Evolutionary conservation across 495 filamentous ascomycete species (phyloP).

Genomic region (Penicillium longicatenatum): DNA sequence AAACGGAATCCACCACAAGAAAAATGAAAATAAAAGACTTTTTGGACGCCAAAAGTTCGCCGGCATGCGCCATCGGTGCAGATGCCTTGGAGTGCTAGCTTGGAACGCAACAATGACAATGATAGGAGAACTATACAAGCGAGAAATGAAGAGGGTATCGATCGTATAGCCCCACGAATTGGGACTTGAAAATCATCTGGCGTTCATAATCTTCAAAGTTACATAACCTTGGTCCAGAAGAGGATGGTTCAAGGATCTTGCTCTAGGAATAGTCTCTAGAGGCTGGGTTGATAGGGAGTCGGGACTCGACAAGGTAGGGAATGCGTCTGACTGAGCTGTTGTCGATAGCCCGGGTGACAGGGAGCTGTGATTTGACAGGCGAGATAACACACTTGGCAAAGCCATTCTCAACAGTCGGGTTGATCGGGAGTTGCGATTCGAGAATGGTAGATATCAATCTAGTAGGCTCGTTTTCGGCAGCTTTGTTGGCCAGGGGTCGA

Average conservation of each 20-base stretch:
- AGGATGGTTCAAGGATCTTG: not conserved
- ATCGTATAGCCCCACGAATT: conserved; percentile 24
- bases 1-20: conserved; percentile 17
- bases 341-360: not conserved
- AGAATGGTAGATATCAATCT: not conserved
- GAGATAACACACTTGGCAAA: not conserved
- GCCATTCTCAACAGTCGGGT: not conserved
- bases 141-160: conserved; percentile 36
- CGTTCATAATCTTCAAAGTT: conserved; percentile 7
- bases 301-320: conserved; percentile 4
- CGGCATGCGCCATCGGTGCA: conserved; percentile 25
- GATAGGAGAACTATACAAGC: conserved; percentile 31
- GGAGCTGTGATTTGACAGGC: not conserved
- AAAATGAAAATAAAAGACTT: conserved; percentile 26
- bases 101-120: conserved; percentile 30
- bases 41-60: conserved; percentile 32
- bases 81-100: conserved; percentile 28
- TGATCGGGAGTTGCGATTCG: not conserved
- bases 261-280: conserved; percentile 1
- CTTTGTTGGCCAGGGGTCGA: not conserved
- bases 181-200: conserved; percentile 24
- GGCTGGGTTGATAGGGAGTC: conserved; percentile 37
- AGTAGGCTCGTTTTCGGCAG: not conserved
- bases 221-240: conserved; percentile 10
- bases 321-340: not conserved